Base-by-base conservation (phyloP, 768 basidiomycete species). In the Sarcomyxa edulis region DNA sequence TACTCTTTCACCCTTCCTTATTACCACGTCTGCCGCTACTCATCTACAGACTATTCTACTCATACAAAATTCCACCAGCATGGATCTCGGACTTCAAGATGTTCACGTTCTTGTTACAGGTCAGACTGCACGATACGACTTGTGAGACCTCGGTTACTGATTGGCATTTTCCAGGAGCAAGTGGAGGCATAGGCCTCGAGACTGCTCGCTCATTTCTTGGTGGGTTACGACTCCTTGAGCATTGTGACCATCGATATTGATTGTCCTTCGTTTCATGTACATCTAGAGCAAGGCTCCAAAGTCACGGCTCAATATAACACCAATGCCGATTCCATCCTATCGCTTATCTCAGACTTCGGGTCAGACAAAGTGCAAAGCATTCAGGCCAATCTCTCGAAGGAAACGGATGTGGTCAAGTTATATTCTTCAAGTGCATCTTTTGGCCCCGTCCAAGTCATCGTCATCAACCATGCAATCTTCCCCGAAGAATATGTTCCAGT, bases 281-380 rank as follows among this genome's bases (percentile, higher is more conserved):
- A 78, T 51, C 16, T 51, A 86, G 84, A 78, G 29, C 79, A 81
- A 46, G 83, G 81, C 7, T 81, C 84, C 1, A 71, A 68, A 37
- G 82, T 88, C 7, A 78, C 81, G 0, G 83, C 82, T 0, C 81
- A 86, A 51, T 88, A 80, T 54, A 78, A 82, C 53, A 68, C 72
- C 7, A 78, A 71, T 35, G 46, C 55, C 12, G 49, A 51, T 1
- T 53, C 72, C 0, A 55, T 83, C 16, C 55, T 65, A 4, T 52
- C 61, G 1, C 59, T 83, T 6, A 32, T 60, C 16, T 51, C 52
- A 21, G 52, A 59, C 32, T 72, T 66, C 43, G 61, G 61, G 7
- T 37, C 59, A 4, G 37, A 50, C 6, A 56, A 55, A 11, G 43
- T 67, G 3, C 61, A 65, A 25, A 53, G 60, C 1, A 56, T 73